These are phyloP conservation scores for Ceratocystis diversiconidia DNA, from an alignment of 2,329 filamentous ascomycete genomes.

Conservation along the genomic window DNA sequence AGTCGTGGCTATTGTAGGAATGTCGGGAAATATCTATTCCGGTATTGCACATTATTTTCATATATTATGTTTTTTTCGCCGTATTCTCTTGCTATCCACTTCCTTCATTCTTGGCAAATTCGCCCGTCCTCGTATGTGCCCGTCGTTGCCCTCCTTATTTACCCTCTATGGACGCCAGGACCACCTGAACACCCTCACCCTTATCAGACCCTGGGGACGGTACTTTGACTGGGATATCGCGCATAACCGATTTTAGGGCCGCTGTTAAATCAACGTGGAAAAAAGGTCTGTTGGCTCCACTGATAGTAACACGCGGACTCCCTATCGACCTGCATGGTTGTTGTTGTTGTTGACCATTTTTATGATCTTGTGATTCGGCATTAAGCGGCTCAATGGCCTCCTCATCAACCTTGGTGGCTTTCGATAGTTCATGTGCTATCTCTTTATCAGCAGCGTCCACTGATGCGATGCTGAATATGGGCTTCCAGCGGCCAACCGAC, in stretches of 20 bases:
- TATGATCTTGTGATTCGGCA: conserved; percentile 16
- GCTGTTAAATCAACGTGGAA: conserved; percentile 35
- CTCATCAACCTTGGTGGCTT: conserved; percentile 7
- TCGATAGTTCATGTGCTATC: conserved; percentile 1
- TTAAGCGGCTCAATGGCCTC: not conserved
- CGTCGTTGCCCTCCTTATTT: not conserved
- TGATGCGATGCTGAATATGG: conserved; percentile 26
- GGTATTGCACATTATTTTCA: no score
- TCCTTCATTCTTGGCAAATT: not conserved
- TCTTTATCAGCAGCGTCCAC: conserved; percentile 17
- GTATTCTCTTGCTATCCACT: not conserved
- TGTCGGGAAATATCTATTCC: no score
- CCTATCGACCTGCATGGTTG: not conserved
- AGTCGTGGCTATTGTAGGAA: no score
- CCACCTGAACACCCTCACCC: conserved; percentile 4
- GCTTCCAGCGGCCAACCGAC: conserved; percentile 24
- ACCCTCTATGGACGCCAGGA: not conserved
- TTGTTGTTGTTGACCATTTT: conserved; percentile 18
- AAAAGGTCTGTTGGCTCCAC: conserved; percentile 32
- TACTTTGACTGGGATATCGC: not conserved
- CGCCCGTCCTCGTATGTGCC: not conserved
- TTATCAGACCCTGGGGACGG: not conserved
- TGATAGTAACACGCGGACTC: conserved; percentile 23
- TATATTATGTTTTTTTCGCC: not conserved
- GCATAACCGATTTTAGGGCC: conserved; percentile 28